Base-by-base conservation (phyloP, 1,284 basidiomycete genomes). In the Pseudozyma hubeiensis region DNA sequence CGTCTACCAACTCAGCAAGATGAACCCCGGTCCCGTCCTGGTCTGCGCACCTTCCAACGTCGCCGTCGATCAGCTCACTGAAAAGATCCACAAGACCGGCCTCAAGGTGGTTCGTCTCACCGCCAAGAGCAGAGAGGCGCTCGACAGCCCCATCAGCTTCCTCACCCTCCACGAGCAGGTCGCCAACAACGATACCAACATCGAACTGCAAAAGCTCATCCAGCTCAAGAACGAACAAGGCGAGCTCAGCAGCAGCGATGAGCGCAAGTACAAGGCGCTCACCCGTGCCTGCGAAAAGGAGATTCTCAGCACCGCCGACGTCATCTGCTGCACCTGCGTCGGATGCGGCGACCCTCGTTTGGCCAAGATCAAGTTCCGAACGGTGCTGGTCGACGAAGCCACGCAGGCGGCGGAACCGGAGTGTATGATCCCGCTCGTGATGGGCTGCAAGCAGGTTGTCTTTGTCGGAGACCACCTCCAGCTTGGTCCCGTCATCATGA, bases 21-120 rank as follows among this genome's bases (percentile, higher is more conserved):
- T 99, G 96, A 98, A 98, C 82, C 94, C 94, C 0, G 97, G 97
- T 34, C 97, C 98, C 85, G 97, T 99, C 29, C 91, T 99, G 44
- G 97, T 99, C 64, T 97, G 95, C 84, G 97, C 97, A 1, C 97
- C 97, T 0, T 99, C 97, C 57, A 99, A 99, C 86, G 97, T 99
- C 74, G 97, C 97, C 49, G 97, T 99, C 60, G 97, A 99, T 85
- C 97, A 99, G 84, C 89, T 99, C 59, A 97, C 95, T 17, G 97
- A 98, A 86, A 99, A 99, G 88, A 98, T 99, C 67, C 96, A 99
- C 83, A 87, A 91, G 29, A 98, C 97, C 7, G 96, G 97, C 0
- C 88, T 99, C 77, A 98, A 98, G 86, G 97, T 97, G 64, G 97
- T 99, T 48, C 93, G 97, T 49, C 88, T 99, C 29, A 97, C 94